A percentile compares a stretch with the other conserved stretches of the same genome.
phyloP scores from a whole-genome alignment of 805 yeast genomes.

The Jamesozyma gamospora region DNA sequence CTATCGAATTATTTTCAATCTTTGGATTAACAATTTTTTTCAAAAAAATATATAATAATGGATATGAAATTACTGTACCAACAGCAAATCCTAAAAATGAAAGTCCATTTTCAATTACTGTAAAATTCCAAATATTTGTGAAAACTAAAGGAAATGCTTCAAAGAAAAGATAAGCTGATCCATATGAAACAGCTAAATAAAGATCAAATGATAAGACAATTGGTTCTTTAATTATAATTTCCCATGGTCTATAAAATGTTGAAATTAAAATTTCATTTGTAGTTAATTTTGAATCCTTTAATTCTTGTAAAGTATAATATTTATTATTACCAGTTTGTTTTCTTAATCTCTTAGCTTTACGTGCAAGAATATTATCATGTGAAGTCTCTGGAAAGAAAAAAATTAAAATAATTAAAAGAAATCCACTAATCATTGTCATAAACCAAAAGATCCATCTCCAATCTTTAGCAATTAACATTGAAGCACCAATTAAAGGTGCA shows the following conservation, averaged over 20 bases:
- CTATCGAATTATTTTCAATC: conserved; percentile 21
- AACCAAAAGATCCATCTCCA: conserved; percentile 54
- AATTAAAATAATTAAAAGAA: conserved; percentile 27
- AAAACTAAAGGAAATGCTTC: conserved; percentile 56
- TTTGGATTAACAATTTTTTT: conserved; percentile 22
- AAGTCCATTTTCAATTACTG: conserved; percentile 38
- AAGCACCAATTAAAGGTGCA: conserved; percentile 51
- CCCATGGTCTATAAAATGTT: conserved; percentile 40
- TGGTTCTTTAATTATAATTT: conserved; percentile 44
- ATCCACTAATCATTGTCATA: conserved; percentile 29
- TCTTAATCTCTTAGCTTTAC: conserved; percentile 39
- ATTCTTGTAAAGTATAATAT: conserved; percentile 34
- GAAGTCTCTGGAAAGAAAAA: conserved; percentile 43
- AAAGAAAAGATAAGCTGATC: conserved; percentile 45
- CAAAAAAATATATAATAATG: conserved; percentile 20
- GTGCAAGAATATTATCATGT: conserved; percentile 34
- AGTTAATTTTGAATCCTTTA: conserved; percentile 22
- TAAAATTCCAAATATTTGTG: conserved; percentile 35
- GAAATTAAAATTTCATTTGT: conserved; percentile 17
- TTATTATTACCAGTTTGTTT: conserved; percentile 40
- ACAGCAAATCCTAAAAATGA: conserved; percentile 38
- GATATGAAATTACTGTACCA: conserved; percentile 36
- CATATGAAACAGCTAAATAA: conserved; percentile 44
- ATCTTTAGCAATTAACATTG: conserved; percentile 36
- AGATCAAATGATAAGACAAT: conserved; percentile 43